Evolutionary conservation across 495 filamentous ascomycete genomes (phyloP), one percentile per base, ranked within the genome.

Genomic region (Gamarada debralockiae): DNA sequence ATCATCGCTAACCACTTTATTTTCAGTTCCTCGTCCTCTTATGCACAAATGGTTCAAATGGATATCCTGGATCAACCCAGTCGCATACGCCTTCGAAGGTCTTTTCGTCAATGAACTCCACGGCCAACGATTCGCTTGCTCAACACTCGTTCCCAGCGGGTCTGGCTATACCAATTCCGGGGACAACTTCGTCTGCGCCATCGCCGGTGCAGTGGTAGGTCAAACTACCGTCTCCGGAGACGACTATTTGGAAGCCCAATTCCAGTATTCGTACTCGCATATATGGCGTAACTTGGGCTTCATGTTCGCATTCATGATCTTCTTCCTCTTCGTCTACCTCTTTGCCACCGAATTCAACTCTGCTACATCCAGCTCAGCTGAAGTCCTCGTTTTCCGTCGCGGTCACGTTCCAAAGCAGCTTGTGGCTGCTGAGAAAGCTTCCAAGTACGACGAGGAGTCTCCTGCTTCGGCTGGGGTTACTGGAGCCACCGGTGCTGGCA

Each of bases 231-330:
- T 87, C 43, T 66, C 77, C 36, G 92, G 91, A 23, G 87, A 89
- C 50, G 69, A 61, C n/a, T 96, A 88, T 60, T 71, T 92, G 55
- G 69, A 73, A 29, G 69, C 69, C 4, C 65, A 76, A 14, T 92
- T 77, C 70, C 36, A 69, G 14, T 91, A 92, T 67, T 77, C 75
- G 53, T 62, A 69, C 37, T 51, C 60, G 4, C 73, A 93, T 68
- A 76, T 82, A 38, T 92, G 87, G 89, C 76, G 91, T 34, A 91
- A 96, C 68, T 74, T 90, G 21, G 90, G 89, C 37, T 89, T 97
- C 55, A 64, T 95, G 44, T 66, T 90, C 29, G 87, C 66, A 1
- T 92, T 96, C 67, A 79, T 87, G 66, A 52, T 86, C 25, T 80
- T 78, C 60, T 84, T 90, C 65, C 70, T 86, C 41, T 50, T 66